Evolutionary conservation across 352 stramenopile species (phyloP), one percentile per base, ranked within the genome.

Genomic region (Globisporangium canariense): DNA sequence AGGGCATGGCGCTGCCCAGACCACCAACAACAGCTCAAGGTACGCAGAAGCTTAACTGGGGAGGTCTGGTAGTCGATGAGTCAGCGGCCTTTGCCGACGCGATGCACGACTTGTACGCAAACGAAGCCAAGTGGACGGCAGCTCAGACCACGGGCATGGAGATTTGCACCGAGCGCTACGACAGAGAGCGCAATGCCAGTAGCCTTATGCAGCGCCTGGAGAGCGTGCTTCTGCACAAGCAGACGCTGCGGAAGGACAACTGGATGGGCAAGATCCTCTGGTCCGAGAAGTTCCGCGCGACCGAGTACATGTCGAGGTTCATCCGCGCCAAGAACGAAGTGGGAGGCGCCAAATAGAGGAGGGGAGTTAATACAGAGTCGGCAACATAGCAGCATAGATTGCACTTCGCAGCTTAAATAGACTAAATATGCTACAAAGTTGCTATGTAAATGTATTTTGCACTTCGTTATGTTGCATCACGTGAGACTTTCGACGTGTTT

Each of bases 281-380:
- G 86, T 93, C 86, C 30, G 86, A 91, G 64, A 86, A 90, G 50
- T 90, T 82, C 60, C 82, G 84, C 36, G 81, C 86, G 5, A 91
- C 86, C 6, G 86, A 94, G 72, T 94, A 90, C 65, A 92, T 93
- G 83, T 94, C 86, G 7, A 70, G 79, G 34, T 94, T 81, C 65
- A 93, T 94, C 70, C 81, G 79, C 25, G 73, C 69, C 52, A 94
- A 94, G 64, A 91, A 92, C 51, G 71, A 78, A 60, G 58, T 32
- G 13, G 32, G 16, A 4, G 4, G 14, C 8, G 13, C 30, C 10
- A 14, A 49, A 36, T 55, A 55, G 13, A 52, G 11, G n/a, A 32
- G 4, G 22, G 22, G 22, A n/a, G n/a, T 46, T 30, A 11, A 28
- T 10, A 16, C 11, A 36, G 7, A 36, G 32, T 36, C 32, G 32